Conservation (phyloP, 2,329 filamentous ascomycete genomes). For the Calonectria pseudoturangicola region DNA sequence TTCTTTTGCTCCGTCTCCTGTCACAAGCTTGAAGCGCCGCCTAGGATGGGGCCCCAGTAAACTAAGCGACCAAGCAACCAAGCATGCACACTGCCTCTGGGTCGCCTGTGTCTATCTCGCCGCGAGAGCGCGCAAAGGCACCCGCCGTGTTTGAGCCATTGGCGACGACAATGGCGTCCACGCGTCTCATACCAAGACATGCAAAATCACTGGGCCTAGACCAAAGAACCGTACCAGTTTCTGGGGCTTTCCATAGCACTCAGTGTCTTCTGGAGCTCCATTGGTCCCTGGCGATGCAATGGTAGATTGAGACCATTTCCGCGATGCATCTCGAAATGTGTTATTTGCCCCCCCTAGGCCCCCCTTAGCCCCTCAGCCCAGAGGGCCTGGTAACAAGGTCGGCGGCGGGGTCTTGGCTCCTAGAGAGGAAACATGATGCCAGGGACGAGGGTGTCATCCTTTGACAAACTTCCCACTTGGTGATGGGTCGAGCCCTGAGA, state of each 20-base stretch:
- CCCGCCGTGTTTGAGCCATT: slow-evolving; percentile 38
- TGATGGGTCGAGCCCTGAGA: slow-evolving; percentile 45
- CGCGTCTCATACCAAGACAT: slow-evolving; percentile 45
- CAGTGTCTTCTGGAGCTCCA: slow-evolving; percentile 38
- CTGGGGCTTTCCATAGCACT: slow-evolving; percentile 42
- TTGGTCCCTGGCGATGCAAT: slow-evolving; percentile 48
- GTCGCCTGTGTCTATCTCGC: slow-evolving; percentile 37
- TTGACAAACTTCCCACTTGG: slow-evolving; percentile 40
- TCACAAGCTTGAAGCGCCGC: slow-evolving; percentile 16
- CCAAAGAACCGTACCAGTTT: slow-evolving; percentile 30
- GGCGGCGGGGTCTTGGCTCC: slow-evolving; percentile 31
- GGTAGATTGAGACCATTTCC: slow-evolving; percentile 50
- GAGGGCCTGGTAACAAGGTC: slow-evolving; percentile 32
- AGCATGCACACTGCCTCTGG: slow-evolving; percentile 45
- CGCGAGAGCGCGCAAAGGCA: slow-evolving; percentile 14
- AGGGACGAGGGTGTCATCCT: slow-evolving; percentile 42
- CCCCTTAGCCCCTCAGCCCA: neutral
- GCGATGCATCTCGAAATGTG: slow-evolving; percentile 46
- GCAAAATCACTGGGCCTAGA: slow-evolving; percentile 34
- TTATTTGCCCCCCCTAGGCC: slow-evolving; percentile 21
- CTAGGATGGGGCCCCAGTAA: slow-evolving; percentile 25
- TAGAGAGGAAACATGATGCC: slow-evolving; percentile 40
- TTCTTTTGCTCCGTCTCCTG: slow-evolving; percentile 39
- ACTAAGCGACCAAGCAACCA: slow-evolving; percentile 48
- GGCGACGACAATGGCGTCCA: slow-evolving; percentile 40